These are phyloP conservation scores for Xerocomus minutiporus DNA, from an alignment of 1,284 basidiomycete genomes.

Conservation along the genomic window DNA sequence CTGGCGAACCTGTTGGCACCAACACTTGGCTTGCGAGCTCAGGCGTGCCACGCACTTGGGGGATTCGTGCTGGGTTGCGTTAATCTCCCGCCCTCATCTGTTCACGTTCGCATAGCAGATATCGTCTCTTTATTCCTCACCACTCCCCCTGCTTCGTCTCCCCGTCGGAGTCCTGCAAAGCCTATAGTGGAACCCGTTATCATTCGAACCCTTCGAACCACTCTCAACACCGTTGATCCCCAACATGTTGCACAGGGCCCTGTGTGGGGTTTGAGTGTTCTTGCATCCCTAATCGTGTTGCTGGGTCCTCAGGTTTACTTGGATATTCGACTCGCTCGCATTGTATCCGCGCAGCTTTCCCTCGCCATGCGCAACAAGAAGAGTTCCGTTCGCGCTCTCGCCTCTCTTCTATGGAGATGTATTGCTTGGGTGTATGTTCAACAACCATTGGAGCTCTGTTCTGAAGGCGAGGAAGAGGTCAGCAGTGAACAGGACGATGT, in stretches of 20 bases:
- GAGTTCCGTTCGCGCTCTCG: constrained; percentile 55
- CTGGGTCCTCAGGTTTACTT: constrained; percentile 52
- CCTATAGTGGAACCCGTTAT: constrained; percentile 44
- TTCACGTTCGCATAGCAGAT: constrained; percentile 51
- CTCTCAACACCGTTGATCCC: constrained; percentile 50
- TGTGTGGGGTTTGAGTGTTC: constrained; percentile 64
- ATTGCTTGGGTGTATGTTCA: constrained; percentile 63
- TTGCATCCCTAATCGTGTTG: constrained; percentile 58
- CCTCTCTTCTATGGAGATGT: constrained; percentile 58
- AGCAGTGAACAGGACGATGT: constrained; percentile 26
- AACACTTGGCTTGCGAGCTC: constrained; percentile 55
- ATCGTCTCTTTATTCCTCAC: constrained; percentile 46
- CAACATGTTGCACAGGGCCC: constrained; percentile 63
- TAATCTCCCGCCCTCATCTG: constrained; percentile 41
- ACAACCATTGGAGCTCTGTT: constrained; percentile 36
- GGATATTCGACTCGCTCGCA: constrained; percentile 42
- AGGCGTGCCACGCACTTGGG: constrained; percentile 69
- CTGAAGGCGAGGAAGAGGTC: constrained; percentile 36
- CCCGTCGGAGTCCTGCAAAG: constrained; percentile 31
- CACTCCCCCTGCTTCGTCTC: constrained; percentile 32
- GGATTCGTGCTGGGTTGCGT: constrained; percentile 56
- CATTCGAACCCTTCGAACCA: constrained; percentile 60
- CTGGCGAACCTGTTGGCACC: constrained; percentile 59
- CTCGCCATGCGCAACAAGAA: constrained; percentile 56
- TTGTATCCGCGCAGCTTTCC: constrained; percentile 47